Base-by-base conservation (phyloP, 176 grass and related monocot species). In the Aegilops longissima region DNA sequence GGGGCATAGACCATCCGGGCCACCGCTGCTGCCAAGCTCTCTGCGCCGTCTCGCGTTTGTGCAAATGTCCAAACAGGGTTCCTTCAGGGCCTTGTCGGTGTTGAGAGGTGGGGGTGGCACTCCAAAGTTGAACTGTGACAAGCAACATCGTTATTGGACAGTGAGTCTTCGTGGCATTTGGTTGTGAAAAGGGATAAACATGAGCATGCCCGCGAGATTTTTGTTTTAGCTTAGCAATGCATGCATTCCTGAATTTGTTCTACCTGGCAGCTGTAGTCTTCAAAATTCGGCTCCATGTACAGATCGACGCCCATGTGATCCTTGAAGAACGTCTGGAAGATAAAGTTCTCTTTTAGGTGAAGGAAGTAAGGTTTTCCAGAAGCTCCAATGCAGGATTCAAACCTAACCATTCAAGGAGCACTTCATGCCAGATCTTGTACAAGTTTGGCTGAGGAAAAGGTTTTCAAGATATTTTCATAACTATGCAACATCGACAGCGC, bases 211-310 rank as follows among this genome's bases (percentile, higher is more conserved):
- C 2, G 30, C 18, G 16, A 63, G 0, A 12, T 67, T 83, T 63
- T 68, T 4, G 0, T 70, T 69, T 38, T 63, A 75, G 8, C 39
- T 21, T 12, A 80, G 49, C 24, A 92, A 38, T 7, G 3, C 16
- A 35, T 35, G 10, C 20, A 35, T 47, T 23, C 27, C 9, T 77
- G 12, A 69, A 82, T 72, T 35, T 21, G 2, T 18, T 33, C 70
- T 90, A 96, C 96, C 93, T 98, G 96, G 51, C 96, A 96, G 88
- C 92, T 96, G n/a, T 90, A 94, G 40, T 96, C 90, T 80, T 84
- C 82, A 61, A 96, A 96, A 63, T 98, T 98, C 38, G 96, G 96
- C 66, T 95, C 96, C 96, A 98, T 98, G 74, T 92, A 94, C 58
- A 95, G 29, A 70, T 92, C 85, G 6, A 98, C 93, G 8, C 93